Base-by-base conservation (phyloP, 78 protist genomes). In the Protostelium mycophagum region DNA sequence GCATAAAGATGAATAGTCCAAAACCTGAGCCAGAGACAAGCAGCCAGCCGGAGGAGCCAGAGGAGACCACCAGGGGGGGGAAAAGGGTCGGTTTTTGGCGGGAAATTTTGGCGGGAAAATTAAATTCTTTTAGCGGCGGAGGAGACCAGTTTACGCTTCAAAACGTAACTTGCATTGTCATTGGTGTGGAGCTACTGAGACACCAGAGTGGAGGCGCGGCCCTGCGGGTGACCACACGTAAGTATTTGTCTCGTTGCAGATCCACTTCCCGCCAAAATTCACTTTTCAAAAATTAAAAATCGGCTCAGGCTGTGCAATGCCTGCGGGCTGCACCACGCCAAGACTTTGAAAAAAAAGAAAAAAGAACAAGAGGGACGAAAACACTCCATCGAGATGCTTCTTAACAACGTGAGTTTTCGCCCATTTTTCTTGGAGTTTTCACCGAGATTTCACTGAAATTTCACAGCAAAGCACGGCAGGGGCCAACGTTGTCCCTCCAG, bases 181-280 rank as follows among this genome's bases (percentile, higher is more conserved):
- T 38, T 88, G 37, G 37, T 91, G 94, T 51, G 88, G 89, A 34
- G 94, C 88, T 16, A 91, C 94, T 0, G 94, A 91, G 90, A 91
- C 94, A 31, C 94, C 94, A 16, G 94, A 91, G 36, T 91, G 94
- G 94, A n/a, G 94, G 35, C 34, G 94, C 83, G 94, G 94, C 23
- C 94, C 94, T 1, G 86, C 88, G 35, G 94, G 94, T 34, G 94
- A 91, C 34, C 94, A 91, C 31, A 91, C 94, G 10, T 85, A 63
- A 86, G 16, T 91, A 91, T 85, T 86, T 88, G 87, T 89, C 91
- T n/a, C 87, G 94, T 25, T 51, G 73, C 73, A 51, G n/a, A n/a
- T n/a, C n/a, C n/a, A n/a, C n/a, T n/a, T n/a, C n/a, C n/a, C n/a
- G n/a, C n/a, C n/a, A n/a, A n/a, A n/a, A n/a, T n/a, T n/a, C n/a